phyloP scores from a whole-genome alignment of 2,329 filamentous ascomycete genomes.

The Colletotrichum sp. region DNA sequence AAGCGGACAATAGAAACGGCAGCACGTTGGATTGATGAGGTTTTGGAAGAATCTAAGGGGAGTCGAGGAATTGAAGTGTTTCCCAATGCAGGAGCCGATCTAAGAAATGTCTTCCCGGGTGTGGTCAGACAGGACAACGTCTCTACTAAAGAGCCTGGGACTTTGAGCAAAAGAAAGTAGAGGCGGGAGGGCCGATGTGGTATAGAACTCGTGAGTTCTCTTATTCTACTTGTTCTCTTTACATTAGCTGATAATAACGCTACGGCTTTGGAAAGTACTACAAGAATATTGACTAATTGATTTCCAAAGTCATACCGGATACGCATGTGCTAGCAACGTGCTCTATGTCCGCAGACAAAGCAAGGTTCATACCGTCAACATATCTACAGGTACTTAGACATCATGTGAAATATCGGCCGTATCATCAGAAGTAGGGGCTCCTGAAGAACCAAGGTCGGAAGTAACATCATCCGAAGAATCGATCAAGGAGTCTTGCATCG shows the following conservation, averaged over 20 bases:
- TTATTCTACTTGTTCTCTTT: neutral
- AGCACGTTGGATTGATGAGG: neutral
- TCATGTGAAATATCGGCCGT: neutral
- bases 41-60: neutral
- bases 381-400: neutral
- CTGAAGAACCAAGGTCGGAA: neutral
- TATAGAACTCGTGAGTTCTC: neutral
- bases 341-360: neutral
- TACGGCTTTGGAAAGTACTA: neutral
- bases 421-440: neutral
- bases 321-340: neutral
- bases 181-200: neutral
- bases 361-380: neutral
- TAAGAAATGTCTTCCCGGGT: slow-evolving; percentile 73
- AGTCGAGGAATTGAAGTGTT: slow-evolving; percentile 30
- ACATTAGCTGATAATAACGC: neutral
- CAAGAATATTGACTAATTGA: neutral
- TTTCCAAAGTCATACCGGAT: neutral
- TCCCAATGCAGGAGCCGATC: slow-evolving; percentile 67
- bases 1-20: slow-evolving; percentile 57
- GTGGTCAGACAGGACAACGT: slow-evolving; percentile 67
- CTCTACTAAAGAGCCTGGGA: slow-evolving; percentile 30
- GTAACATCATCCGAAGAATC: neutral
- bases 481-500: slow-evolving; percentile 28
- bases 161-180: neutral